Evolutionary conservation across 2,329 filamentous ascomycete genomes (phyloP).

Genomic region (Aotearoamyces nothofagi): DNA sequence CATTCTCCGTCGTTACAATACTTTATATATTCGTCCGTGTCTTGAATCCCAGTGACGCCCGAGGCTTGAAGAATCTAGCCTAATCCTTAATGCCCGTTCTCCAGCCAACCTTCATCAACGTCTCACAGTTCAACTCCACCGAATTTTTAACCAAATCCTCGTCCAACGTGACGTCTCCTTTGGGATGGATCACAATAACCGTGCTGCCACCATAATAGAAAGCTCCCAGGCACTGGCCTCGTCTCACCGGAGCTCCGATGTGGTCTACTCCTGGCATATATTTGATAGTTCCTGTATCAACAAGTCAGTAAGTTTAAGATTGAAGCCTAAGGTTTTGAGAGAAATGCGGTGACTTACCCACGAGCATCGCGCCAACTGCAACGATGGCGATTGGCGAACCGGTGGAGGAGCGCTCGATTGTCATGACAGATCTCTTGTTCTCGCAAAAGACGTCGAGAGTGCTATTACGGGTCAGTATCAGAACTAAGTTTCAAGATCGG

Average conservation of each 20-base stretch:
- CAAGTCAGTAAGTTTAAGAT: too few species aligned
- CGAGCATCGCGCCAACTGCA: constrained; percentile 28
- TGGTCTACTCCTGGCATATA: constrained; percentile 21
- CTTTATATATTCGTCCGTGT: too few species aligned
- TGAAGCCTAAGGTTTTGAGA: too few species aligned
- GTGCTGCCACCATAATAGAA: constrained; percentile 28
- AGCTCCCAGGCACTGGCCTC: constrained; percentile 25
- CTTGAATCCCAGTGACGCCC: too few species aligned
- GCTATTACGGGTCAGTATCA: too few species aligned
- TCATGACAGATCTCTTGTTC: constrained; percentile 25
- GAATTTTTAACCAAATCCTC: constrained; percentile 24
- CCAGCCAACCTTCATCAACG: constrained; percentile 24
- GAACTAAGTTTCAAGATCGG: too few species aligned
- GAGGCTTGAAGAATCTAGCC: background rate
- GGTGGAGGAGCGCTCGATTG: constrained; percentile 17
- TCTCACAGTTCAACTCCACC: constrained; percentile 22
- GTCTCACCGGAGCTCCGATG: constrained; percentile 17
- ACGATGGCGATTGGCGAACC: constrained; percentile 20
- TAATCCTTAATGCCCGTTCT: constrained; percentile 4
- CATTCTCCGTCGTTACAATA: too few species aligned
- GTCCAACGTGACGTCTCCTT: constrained; percentile 21
- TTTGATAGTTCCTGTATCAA: constrained; percentile 24
- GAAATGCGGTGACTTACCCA: too few species aligned
- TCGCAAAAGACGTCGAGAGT: constrained; percentile 27
- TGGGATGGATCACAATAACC: constrained; percentile 24